Conservation (phyloP, 306 rosid species). For the Arachis stenosperma region DNA sequence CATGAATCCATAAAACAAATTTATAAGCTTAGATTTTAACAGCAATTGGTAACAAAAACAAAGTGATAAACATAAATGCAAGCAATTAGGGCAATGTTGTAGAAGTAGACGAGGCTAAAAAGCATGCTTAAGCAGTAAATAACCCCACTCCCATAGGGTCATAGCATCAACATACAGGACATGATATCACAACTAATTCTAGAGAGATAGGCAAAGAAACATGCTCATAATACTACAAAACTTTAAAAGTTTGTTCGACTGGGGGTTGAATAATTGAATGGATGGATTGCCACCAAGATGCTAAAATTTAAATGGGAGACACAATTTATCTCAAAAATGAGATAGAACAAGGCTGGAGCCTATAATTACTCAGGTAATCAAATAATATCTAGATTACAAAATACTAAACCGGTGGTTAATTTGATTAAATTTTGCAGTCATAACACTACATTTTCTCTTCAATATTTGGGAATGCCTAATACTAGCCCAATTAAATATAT, state of each 20-base stretch:
- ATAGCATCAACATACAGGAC: neutral
- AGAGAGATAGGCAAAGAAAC: neutral
- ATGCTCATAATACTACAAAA: slow-evolving; percentile 8
- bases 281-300: slow-evolving; percentile 10
- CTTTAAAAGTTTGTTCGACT: neutral
- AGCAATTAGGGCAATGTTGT: neutral
- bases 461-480: slow-evolving; percentile 5
- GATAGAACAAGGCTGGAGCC: slow-evolving; percentile 2
- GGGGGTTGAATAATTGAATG: neutral
- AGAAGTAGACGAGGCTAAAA: slow-evolving; percentile 11
- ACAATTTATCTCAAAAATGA: neutral
- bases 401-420: neutral
- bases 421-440: neutral
- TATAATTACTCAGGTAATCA: neutral
- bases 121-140: slow-evolving; percentile 17
- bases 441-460: slow-evolving; percentile 19
- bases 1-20: slow-evolving; percentile 16
- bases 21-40: neutral
- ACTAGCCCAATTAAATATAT: neutral
- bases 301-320: slow-evolving; percentile 16
- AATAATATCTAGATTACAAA: slow-evolving; percentile 28
- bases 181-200: slow-evolving; percentile 14
- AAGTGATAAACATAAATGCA: slow-evolving; percentile 1
- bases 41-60: slow-evolving; percentile 5
- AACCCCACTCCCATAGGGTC: neutral